These are phyloP conservation scores for Odontarrhena argentea DNA, from an alignment of 345 rosid species.

Conservation along the genomic window DNA sequence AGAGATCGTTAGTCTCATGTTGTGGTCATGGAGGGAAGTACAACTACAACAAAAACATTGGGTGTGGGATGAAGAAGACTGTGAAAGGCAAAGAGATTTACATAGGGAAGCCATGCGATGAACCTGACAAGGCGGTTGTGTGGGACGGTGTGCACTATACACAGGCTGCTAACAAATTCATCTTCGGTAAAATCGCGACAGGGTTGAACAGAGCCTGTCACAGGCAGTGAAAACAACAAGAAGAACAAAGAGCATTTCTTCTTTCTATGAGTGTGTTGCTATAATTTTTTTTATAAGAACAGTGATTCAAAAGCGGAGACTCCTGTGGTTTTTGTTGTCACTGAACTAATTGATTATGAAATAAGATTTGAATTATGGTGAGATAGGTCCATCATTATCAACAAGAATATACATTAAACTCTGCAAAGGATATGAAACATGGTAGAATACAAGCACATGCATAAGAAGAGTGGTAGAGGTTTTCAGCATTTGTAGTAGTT, in stretches of 20 bases:
- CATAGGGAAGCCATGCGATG: conserved; percentile 51
- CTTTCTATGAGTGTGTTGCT: conserved; percentile 20
- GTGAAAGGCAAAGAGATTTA: conserved; percentile 51
- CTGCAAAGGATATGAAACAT: conserved; percentile 14
- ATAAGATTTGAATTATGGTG: conserved; percentile 18
- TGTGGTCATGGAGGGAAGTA: conserved; percentile 88
- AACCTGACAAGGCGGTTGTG: conserved; percentile 39
- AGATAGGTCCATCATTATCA: conserved; percentile 24
- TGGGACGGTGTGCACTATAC: conserved; percentile 49
- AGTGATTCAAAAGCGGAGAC: neutral
- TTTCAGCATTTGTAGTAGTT: conserved; percentile 49
- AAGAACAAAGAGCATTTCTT: neutral
- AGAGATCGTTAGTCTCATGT: conserved; percentile 57
- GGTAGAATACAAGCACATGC: conserved; percentile 7
- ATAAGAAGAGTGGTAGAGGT: neutral
- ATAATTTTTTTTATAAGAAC: neutral
- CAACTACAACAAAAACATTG: conserved; percentile 52
- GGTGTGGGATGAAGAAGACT: conserved; percentile 56
- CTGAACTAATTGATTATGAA: neutral
- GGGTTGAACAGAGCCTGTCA: conserved; percentile 39
- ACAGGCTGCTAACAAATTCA: conserved; percentile 44
- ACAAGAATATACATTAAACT: conserved; percentile 17
- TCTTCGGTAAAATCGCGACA: conserved; percentile 27
- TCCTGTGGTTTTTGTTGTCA: neutral
- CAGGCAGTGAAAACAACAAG: conserved; percentile 20